phyloP scores from a whole-genome alignment of 73 alveolate species.

The Paramecium octaurelia region DNA sequence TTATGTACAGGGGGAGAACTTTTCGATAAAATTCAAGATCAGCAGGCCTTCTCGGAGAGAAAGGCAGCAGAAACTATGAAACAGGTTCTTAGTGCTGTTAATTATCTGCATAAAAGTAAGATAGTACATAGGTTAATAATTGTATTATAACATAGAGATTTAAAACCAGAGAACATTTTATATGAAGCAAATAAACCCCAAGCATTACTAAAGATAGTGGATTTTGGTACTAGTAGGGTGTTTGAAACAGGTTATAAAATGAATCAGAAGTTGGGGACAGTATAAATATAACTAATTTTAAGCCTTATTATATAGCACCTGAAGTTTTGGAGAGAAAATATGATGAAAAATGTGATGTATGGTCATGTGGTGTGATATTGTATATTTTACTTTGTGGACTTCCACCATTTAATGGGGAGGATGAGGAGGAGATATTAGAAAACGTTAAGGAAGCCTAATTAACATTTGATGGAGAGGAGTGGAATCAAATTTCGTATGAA shows the following conservation, averaged over 20 bases:
- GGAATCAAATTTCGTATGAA: constrained; percentile 65
- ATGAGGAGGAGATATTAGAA: constrained; percentile 54
- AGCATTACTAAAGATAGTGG: constrained; percentile 47
- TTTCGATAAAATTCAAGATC: constrained; percentile 75
- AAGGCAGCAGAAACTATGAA: constrained; percentile 81
- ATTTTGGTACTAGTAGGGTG: constrained; percentile 61
- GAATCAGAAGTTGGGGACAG: constrained; percentile 44
- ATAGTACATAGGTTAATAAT: constrained; percentile 72
- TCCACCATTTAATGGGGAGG: constrained; percentile 61
- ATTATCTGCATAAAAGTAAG: constrained; percentile 81
- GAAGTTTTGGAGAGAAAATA: constrained; percentile 58
- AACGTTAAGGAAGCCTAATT: constrained; percentile 30
- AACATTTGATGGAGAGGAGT: constrained; percentile 64
- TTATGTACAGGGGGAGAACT: constrained; percentile 90
- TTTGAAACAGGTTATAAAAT: constrained; percentile 34
- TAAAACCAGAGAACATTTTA: constrained; percentile 78
- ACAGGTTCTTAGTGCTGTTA: constrained; percentile 82
- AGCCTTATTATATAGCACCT: constrained; percentile 67
- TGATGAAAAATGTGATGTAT: constrained; percentile 66
- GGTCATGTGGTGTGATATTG: constrained; percentile 65
- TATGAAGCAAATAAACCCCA: constrained; percentile 42
- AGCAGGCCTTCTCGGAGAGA: constrained; percentile 80
- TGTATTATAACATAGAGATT: constrained; percentile 58
- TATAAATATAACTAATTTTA: not conserved
- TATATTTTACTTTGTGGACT: constrained; percentile 61